Evolutionary conservation across 148 eudicot genomes (phyloP).

Genomic region (Silene latifolia): DNA sequence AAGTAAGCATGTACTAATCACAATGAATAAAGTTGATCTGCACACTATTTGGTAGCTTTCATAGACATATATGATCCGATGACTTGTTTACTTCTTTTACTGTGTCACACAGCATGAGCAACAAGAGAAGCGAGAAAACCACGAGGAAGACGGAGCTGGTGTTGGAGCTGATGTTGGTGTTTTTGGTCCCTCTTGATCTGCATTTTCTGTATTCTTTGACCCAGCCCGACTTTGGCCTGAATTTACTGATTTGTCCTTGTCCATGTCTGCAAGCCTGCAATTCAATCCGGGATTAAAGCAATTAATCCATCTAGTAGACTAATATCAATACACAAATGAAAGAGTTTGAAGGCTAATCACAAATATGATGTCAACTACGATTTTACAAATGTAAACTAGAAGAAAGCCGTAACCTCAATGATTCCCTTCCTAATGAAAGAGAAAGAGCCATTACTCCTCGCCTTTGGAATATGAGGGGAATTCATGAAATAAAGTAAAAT

Average conservation of each 20-base stretch:
- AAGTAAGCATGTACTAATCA: neutral
- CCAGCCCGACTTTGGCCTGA: conserved; percentile 28
- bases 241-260: conserved; percentile 31
- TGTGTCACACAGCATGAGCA: conserved; percentile 32
- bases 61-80: neutral
- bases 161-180: conserved; percentile 14
- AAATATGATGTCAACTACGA: neutral
- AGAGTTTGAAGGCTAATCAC: neutral
- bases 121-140: conserved; percentile 38
- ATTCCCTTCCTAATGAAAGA: too few relatives aligned
- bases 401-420: too few relatives aligned
- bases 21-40: neutral
- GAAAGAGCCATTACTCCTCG: too few relatives aligned
- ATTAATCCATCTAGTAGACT: neutral
- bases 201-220: conserved; percentile 15
- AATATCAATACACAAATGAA: too few relatives aligned
- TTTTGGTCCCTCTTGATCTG: conserved; percentile 24
- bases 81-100: neutral
- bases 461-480: too few relatives aligned
- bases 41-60: conserved; percentile 9
- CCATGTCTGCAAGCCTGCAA: conserved; percentile 40
- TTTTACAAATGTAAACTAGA: too few relatives aligned
- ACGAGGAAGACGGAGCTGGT: conserved; percentile 18
- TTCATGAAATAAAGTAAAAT: too few relatives aligned
- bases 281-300: conserved; percentile 4